Evolutionary conservation across 768 basidiomycete genomes (phyloP), one percentile per base, ranked within the genome.

Genomic region (Russula vinacea): DNA sequence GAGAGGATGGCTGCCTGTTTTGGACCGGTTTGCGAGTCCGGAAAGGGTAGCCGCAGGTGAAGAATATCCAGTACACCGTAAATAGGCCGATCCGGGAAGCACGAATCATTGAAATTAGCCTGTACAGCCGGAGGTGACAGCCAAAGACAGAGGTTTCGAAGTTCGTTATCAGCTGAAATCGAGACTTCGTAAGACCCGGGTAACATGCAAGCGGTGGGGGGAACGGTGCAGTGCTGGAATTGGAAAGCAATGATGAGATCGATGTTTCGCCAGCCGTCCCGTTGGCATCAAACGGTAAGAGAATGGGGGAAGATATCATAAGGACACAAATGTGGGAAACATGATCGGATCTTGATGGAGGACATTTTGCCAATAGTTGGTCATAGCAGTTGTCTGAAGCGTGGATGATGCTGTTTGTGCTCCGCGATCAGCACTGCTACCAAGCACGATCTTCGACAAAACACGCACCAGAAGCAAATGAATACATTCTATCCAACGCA

Each of bases 201-300:
- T 83, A 86, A 70, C 87, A 89, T 14, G 80, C 77, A 1, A 85
- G 70, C 0, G 87, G 84, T 13, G 84, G 81, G 10, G 87, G 85
- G 69, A 87, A 87, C 14, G 77, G 71, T 4, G 74, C 66, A 17
- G 77, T 70, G 6, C 79, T 66, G 16, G 81, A 77, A 62, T 74
- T 74, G 5, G 75, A 73, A 56, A 86, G 73, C 19, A 84, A 69
- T 33, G 74, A 73, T 17, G 75, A 71, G 37, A 85, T 70, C 10
- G 76, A 59, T 6, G 63, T 68, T 2, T 66, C 57, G 33, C 68
- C 73, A 32, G 68, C 66, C 29, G 72, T 71, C n/a, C 75, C 53
- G 13, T 78, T 79, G 24, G 81, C 81, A 70, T 88, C 81, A 69
- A 87, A 86, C 9, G 85, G 83, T n/a, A 85, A 68, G 33, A 85